Conservation (phyloP, 139 green algal species). For the Diplosphaera chodatii region DNA sequence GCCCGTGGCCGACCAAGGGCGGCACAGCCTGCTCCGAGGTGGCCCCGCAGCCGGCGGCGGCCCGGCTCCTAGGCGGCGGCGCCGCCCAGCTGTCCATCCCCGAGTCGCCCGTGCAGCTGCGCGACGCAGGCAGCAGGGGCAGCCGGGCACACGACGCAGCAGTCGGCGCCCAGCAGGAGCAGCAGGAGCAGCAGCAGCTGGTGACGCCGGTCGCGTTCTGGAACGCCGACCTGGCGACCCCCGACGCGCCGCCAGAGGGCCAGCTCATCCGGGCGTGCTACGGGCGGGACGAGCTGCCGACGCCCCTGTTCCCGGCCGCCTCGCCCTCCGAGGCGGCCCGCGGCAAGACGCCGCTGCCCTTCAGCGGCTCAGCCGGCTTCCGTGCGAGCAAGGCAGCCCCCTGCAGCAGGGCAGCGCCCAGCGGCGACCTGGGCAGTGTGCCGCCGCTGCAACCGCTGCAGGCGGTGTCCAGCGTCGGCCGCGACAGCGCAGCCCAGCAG, state of each 20-base stretch:
- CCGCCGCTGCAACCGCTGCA: background rate
- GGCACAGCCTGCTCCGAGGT: background rate
- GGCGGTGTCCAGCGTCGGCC: background rate
- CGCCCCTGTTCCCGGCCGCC: background rate
- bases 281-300: too few species aligned
- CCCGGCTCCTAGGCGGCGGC: too few species aligned
- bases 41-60: too few species aligned
- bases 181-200: slow-evolving; percentile 11
- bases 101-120: background rate
- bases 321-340: background rate
- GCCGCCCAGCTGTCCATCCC: background rate
- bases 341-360: background rate
- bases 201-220: slow-evolving; percentile 6
- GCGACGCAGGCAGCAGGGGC: background rate
- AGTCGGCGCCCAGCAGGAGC: too few species aligned
- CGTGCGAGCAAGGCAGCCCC: too few species aligned
- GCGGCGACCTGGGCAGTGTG: too few species aligned
- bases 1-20: background rate
- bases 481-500: background rate
- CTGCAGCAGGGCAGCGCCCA: too few species aligned
- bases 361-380: background rate
- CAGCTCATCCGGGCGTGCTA: background rate
- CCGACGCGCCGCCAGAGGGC: slow-evolving; percentile 2
- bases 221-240: slow-evolving; percentile 11
- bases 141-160: too few species aligned